Conservation (phyloP, 495 filamentous ascomycete species). For the Mytilinidion resinicola region DNA sequence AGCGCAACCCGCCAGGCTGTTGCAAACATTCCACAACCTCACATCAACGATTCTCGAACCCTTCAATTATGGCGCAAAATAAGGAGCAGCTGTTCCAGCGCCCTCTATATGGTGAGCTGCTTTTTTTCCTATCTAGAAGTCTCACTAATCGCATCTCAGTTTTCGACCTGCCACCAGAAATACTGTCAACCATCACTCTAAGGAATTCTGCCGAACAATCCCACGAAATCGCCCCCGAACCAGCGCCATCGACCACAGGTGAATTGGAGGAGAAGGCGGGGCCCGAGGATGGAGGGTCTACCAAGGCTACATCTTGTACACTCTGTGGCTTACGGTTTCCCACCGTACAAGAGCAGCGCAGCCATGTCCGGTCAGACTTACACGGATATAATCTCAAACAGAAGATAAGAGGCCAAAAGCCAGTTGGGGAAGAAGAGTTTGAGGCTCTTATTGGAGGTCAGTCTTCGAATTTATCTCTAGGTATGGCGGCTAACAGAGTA, state of each 20-base stretch:
- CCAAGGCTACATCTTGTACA: conserved; percentile 68
- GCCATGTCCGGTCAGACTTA: conserved; percentile 83
- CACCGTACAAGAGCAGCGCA: conserved; percentile 72
- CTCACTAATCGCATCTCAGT: conserved; percentile 44
- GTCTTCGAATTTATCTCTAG: neutral
- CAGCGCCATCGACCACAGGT: conserved; percentile 23
- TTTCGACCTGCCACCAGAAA: conserved; percentile 76
- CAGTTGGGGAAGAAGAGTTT: conserved; percentile 73
- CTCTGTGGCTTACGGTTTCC: conserved; percentile 67
- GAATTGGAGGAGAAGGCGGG: conserved; percentile 23
- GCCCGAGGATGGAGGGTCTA: conserved; percentile 41
- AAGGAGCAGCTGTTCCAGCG: conserved; percentile 53
- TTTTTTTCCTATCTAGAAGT: conserved; percentile 2
- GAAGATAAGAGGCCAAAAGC: conserved; percentile 61
- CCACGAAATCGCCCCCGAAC: conserved; percentile 3
- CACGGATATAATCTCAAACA: conserved; percentile 93
- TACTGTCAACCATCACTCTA: conserved; percentile 58
- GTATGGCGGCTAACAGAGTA: neutral
- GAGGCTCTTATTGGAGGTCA: conserved; percentile 64
- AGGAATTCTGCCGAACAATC: conserved; percentile 22
- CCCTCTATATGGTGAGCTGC: conserved; percentile 55
- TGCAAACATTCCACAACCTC: neutral
- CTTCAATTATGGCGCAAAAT: conserved; percentile 28
- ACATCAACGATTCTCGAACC: too few species aligned
- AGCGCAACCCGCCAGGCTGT: neutral